phyloP scores from a whole-genome alignment of 345 rosid genomes.

The Luvunga scandens region DNA sequence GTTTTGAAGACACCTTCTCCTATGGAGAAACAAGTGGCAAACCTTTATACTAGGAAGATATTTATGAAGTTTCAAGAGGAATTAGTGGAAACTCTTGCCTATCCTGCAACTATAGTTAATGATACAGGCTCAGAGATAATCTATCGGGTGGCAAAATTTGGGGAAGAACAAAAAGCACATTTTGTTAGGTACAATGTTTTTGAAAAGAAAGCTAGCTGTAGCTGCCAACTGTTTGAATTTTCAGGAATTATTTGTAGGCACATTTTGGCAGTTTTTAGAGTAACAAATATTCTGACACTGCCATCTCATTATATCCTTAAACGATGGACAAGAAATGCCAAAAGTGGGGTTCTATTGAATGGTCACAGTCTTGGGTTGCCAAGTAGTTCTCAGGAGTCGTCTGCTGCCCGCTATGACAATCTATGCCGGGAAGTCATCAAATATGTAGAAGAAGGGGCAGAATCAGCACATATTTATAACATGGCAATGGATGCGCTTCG shows the following conservation, averaged over 20 bases:
- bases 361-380: slow-evolving; percentile 22
- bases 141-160: slow-evolving; percentile 42
- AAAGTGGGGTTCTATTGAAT: slow-evolving; percentile 32
- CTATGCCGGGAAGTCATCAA: slow-evolving; percentile 38
- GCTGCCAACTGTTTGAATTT: slow-evolving; percentile 54
- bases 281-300: slow-evolving; percentile 45
- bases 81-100: slow-evolving; percentile 48
- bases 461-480: slow-evolving; percentile 22
- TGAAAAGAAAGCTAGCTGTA: slow-evolving; percentile 41
- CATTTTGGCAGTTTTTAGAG: slow-evolving; percentile 44
- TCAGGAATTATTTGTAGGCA: slow-evolving; percentile 51
- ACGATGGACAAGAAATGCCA: slow-evolving; percentile 52
- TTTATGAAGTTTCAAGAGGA: slow-evolving; percentile 49
- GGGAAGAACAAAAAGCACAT: slow-evolving; percentile 36
- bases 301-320: slow-evolving; percentile 43
- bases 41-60: slow-evolving; percentile 42
- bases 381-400: slow-evolving; percentile 24
- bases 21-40: slow-evolving; percentile 48
- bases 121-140: slow-evolving; percentile 30
- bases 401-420: slow-evolving; percentile 32
- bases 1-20: slow-evolving; percentile 50
- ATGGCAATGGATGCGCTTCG: slow-evolving; percentile 42
- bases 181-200: slow-evolving; percentile 36
- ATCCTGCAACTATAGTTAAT: slow-evolving; percentile 30
- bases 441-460: slow-evolving; percentile 37